These are phyloP conservation scores for Phytophthora aleatoria DNA, from an alignment of 352 stramenopile species.

Conservation along the genomic window DNA sequence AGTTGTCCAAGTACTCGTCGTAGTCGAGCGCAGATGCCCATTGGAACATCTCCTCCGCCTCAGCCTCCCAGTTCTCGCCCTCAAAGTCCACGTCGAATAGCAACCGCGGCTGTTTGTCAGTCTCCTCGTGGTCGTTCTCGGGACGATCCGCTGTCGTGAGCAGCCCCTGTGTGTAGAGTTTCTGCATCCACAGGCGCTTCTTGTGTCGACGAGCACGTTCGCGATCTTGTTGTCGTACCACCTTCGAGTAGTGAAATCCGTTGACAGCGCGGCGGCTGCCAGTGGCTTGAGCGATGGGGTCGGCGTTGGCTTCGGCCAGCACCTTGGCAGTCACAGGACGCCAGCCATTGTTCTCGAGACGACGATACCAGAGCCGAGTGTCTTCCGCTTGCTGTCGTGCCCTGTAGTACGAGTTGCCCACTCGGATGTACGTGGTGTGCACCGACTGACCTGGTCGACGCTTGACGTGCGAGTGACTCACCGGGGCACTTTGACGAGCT, in stretches of 20 bases:
- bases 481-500: conserved; percentile 38
- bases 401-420: conserved; percentile 76
- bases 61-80: conserved; percentile 65
- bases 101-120: conserved; percentile 14
- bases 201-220: conserved; percentile 56
- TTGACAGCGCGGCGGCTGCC: conserved; percentile 26
- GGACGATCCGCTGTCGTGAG: conserved; percentile 31
- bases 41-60: conserved; percentile 77
- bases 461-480: conserved; percentile 30
- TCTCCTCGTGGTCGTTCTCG: conserved; percentile 20
- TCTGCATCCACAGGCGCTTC: conserved; percentile 85
- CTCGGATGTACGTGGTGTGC: conserved; percentile 58
- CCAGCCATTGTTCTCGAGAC: conserved; percentile 92
- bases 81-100: conserved; percentile 75
- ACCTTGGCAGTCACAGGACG: conserved; percentile 87
- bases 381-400: conserved; percentile 55
- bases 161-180: conserved; percentile 70
- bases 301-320: conserved; percentile 58
- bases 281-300: conserved; percentile 62
- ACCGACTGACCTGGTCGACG: conserved; percentile 14
- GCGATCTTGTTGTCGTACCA: conserved; percentile 61
- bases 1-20: conserved; percentile 75
- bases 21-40: conserved; percentile 72
- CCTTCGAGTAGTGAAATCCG: conserved; percentile 52
- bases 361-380: conserved; percentile 82